These are phyloP conservation scores for Kernera saxatilis DNA, from an alignment of 345 rosid genomes.

Conservation along the genomic window DNA sequence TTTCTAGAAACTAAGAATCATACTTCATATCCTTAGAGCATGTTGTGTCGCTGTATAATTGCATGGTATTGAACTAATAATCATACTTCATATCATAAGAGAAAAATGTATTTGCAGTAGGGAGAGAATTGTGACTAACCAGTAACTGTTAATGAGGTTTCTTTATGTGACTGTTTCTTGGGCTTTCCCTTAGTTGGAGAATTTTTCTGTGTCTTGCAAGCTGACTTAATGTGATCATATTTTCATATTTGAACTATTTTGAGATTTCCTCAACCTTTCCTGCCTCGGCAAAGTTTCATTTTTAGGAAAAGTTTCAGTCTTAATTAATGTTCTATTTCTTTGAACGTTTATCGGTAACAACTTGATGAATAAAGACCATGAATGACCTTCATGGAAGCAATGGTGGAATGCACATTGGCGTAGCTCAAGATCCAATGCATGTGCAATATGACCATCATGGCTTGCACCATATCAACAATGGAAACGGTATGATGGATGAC, in stretches of 20 bases:
- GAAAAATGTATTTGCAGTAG: not conserved
- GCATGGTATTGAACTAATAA: not conserved
- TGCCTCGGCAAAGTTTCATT: not conserved
- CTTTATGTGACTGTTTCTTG: not conserved
- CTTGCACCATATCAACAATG: constrained; percentile 39
- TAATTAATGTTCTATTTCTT: not conserved
- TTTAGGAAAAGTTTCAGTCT: not conserved
- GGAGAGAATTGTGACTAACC: not conserved
- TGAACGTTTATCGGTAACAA: not conserved
- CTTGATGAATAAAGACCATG: constrained; percentile 32
- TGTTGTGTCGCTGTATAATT: not conserved
- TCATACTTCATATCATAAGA: too few relatives aligned
- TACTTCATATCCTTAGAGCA: not conserved
- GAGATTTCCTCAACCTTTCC: not conserved
- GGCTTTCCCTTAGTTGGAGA: not conserved
- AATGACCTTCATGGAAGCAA: constrained; percentile 38
- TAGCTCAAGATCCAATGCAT: constrained; percentile 36
- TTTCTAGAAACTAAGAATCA: not conserved
- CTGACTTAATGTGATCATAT: not conserved
- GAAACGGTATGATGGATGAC: constrained; percentile 37
- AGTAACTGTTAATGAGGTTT: not conserved
- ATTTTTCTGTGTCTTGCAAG: not conserved
- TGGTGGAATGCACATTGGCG: constrained; percentile 36
- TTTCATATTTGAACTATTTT: not conserved
- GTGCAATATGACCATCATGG: constrained; percentile 42